A percentile compares a stretch with the other conserved stretches of the same genome.
These are phyloP conservation scores for Rhizopogon salebrosus DNA, from an alignment of 768 basidiomycete species.

Conservation along the genomic window DNA sequence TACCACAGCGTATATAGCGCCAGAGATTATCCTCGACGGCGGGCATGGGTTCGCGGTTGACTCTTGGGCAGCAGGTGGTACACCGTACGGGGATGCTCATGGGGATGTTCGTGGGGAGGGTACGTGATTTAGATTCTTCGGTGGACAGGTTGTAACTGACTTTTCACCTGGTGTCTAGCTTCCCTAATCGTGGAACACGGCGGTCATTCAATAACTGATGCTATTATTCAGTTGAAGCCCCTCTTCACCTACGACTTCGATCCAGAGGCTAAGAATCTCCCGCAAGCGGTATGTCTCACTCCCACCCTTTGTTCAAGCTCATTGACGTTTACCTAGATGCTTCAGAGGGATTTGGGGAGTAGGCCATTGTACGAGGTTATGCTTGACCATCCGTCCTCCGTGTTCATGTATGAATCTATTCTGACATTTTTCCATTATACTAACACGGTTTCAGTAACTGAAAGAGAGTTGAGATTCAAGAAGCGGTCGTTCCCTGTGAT, in stretches of 20 bases:
- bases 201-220: neutral
- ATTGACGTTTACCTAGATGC: constrained; percentile 6
- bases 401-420: neutral
- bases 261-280: neutral
- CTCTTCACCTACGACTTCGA: neutral
- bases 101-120: constrained; percentile 8
- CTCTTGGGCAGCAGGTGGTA: constrained; percentile 9
- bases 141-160: neutral
- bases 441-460: constrained; percentile 1
- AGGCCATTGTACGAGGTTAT: constrained; percentile 6
- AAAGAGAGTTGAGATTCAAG: constrained; percentile 2
- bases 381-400: constrained; percentile 4
- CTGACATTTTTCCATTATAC: neutral
- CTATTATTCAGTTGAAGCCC: neutral
- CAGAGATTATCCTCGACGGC: constrained; percentile 3
- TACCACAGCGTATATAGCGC: constrained; percentile 9
- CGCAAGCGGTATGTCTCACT: neutral
- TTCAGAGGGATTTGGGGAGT: neutral
- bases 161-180: neutral
- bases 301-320: neutral
- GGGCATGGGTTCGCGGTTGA: constrained; percentile 8
- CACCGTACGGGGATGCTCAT: constrained; percentile 6
- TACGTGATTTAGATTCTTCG: neutral
- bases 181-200: neutral
- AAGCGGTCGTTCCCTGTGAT: neutral